These are phyloP conservation scores for Suillus weaverae DNA, from an alignment of 768 basidiomycete genomes.

Conservation along the genomic window DNA sequence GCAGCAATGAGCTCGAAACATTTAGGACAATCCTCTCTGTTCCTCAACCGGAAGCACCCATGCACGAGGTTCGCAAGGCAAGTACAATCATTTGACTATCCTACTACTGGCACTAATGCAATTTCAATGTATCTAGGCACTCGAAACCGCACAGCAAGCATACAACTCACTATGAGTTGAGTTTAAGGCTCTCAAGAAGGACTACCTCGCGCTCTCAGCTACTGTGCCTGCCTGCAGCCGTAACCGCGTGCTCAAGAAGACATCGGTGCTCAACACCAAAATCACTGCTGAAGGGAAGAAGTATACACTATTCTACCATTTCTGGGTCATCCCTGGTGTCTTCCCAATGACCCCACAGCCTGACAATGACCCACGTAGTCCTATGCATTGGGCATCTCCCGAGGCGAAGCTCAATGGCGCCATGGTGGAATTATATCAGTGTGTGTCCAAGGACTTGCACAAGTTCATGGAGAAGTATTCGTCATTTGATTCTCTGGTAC, in stretches of 20 bases:
- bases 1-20: too few relatives aligned
- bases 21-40: too few relatives aligned
- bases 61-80: slow-evolving; percentile 1
- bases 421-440: too few relatives aligned
- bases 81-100: neutral
- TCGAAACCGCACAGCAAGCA: neutral
- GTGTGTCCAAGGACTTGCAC: too few relatives aligned
- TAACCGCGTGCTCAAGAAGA: neutral
- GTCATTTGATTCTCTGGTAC: too few relatives aligned
- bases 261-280: neutral
- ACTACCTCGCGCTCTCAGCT: neutral
- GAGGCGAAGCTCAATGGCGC: too few relatives aligned
- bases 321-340: too few relatives aligned
- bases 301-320: too few relatives aligned
- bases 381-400: neutral
- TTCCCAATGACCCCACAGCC: too few relatives aligned
- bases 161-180: neutral
- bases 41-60: neutral
- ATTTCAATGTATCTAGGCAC: neutral
- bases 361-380: neutral
- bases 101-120: too few relatives aligned
- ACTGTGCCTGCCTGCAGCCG: neutral
- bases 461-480: too few relatives aligned
- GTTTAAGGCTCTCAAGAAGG: neutral
- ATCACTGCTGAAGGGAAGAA: neutral